These are phyloP conservation scores for Jatropha curcas DNA, from an alignment of 345 rosid genomes.

Conservation along the genomic window DNA sequence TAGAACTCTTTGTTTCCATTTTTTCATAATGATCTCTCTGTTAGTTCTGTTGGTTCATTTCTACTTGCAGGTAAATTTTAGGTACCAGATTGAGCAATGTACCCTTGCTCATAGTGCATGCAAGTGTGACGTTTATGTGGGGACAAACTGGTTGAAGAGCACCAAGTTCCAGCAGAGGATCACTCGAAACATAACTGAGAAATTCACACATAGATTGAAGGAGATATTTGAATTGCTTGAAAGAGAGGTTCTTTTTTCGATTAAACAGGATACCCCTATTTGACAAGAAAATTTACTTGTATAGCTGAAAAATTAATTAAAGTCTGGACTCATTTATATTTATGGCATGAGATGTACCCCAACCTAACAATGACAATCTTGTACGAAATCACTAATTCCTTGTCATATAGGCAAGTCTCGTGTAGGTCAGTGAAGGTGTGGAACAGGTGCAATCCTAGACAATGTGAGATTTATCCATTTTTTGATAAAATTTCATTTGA, in stretches of 20 bases:
- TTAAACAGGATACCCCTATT: constrained; percentile 11
- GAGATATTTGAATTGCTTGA: constrained; percentile 62
- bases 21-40: not conserved
- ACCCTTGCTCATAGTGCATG: constrained; percentile 47
- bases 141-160: constrained; percentile 68
- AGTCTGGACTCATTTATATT: too few species aligned
- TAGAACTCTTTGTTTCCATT: too few species aligned
- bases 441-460: too few species aligned
- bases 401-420: too few species aligned
- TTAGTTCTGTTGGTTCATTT: not conserved
- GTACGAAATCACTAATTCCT: too few species aligned
- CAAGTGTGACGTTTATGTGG: constrained; percentile 52
- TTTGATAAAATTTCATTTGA: too few species aligned
- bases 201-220: constrained; percentile 48
- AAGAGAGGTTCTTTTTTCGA: constrained; percentile 45
- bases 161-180: constrained; percentile 74
- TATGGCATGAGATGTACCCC: too few species aligned
- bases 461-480: too few species aligned
- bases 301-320: too few species aligned
- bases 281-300: too few species aligned
- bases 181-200: constrained; percentile 55
- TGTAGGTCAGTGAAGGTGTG: too few species aligned
- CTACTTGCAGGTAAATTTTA: constrained; percentile 51
- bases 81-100: constrained; percentile 55
- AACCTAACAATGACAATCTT: too few species aligned